Evolutionary conservation across 1,284 basidiomycete genomes (phyloP).

Genomic region (Apiotrichum veenhuisii): DNA sequence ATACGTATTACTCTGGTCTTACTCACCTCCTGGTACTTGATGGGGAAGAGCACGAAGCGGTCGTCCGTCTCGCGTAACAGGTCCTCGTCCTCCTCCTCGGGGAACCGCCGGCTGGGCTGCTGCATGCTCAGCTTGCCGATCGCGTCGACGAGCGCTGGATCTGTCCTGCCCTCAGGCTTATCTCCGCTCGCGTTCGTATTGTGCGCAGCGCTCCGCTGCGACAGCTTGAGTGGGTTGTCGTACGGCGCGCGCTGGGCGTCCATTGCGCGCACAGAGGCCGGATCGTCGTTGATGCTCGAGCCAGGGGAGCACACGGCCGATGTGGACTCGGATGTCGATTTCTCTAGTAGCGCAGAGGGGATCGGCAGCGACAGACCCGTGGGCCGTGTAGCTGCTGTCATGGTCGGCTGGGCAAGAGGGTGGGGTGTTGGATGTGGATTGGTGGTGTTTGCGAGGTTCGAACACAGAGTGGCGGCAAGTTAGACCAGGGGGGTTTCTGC

Average conservation of each 20-base stretch:
- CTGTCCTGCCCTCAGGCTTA: background rate
- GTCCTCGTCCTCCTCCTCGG: slow-evolving; percentile 62
- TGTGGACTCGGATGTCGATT: slow-evolving; percentile 7
- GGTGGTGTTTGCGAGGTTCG: background rate
- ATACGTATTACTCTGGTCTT: background rate
- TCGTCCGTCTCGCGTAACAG: slow-evolving; percentile 64
- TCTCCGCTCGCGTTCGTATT: background rate
- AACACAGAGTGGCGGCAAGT: background rate
- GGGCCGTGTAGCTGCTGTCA: background rate
- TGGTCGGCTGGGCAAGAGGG: too few relatives aligned
- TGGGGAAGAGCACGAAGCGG: slow-evolving; percentile 80
- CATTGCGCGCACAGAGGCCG: slow-evolving; percentile 30
- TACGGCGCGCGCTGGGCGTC: slow-evolving; percentile 34
- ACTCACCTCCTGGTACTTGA: slow-evolving; percentile 69
- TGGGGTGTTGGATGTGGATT: background rate
- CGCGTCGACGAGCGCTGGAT: background rate
- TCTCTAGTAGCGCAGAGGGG: background rate
- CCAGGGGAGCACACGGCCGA: slow-evolving; percentile 29
- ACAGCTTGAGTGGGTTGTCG: background rate
- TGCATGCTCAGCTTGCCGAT: background rate
- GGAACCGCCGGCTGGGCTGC: slow-evolving; percentile 18
- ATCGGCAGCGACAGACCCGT: background rate
- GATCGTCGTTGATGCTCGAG: slow-evolving; percentile 30
- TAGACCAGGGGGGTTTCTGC: background rate
- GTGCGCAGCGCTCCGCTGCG: background rate